A percentile compares a stretch with the other conserved stretches of the same genome.
Evolutionary conservation across 495 filamentous ascomycete genomes (phyloP).

Genomic region (Daldinia childiae): DNA sequence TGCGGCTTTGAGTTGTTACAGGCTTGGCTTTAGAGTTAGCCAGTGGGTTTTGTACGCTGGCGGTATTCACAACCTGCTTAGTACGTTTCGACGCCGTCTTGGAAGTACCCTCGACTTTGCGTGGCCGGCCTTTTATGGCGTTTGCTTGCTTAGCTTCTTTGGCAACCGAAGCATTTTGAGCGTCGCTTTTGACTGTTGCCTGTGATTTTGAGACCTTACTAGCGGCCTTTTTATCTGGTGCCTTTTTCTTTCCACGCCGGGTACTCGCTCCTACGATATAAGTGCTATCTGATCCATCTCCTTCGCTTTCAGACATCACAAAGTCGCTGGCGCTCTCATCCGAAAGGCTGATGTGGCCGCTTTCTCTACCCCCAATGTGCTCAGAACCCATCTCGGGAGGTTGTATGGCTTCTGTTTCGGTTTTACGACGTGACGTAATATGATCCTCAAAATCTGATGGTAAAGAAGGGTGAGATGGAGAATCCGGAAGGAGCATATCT

Average conservation of each 20-base stretch:
- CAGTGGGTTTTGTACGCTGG: not conserved
- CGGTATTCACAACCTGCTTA: not conserved
- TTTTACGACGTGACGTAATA: not conserved
- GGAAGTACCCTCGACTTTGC: not conserved
- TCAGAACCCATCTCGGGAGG: not conserved
- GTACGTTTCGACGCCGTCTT: conserved; percentile 12
- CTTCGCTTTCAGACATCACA: conserved; percentile 11
- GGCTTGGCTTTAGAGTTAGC: not conserved
- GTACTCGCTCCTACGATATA: conserved; percentile 14
- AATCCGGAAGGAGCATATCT: conserved; percentile 23
- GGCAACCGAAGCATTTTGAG: not conserved
- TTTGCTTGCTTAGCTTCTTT: conserved; percentile 9
- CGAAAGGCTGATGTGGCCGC: not conserved
- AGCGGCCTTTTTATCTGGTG: not conserved
- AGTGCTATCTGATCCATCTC: conserved; percentile 22
- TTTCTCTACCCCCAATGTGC: not conserved
- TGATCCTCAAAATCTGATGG: conserved; percentile 22
- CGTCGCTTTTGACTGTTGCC: not conserved
- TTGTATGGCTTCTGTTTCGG: conserved; percentile 1
- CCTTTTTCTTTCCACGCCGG: conserved; percentile 22
- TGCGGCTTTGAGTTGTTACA: not conserved
- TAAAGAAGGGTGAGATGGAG: conserved; percentile 1
- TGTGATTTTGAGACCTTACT: conserved; percentile 15
- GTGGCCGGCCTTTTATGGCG: conserved; percentile 1
- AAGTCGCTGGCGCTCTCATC: conserved; percentile 20